Evolutionary conservation across 257 asterid species (phyloP).

Genomic region (Salvia rosmarinus): DNA sequence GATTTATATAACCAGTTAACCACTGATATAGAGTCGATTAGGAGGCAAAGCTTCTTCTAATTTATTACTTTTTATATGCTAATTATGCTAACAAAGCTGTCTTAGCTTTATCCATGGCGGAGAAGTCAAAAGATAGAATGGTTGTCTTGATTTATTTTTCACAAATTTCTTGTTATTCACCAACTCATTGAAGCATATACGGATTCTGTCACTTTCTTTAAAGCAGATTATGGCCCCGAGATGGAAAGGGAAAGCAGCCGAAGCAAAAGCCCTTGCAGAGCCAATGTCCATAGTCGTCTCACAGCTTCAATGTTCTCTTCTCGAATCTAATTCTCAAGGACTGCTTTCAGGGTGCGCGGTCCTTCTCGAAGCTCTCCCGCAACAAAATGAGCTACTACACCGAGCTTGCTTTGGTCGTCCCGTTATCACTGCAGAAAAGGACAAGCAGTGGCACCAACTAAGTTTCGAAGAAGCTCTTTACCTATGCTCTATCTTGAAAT

Average conservation of each 20-base stretch:
- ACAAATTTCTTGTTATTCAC: no score
- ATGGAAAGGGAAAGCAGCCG: constrained; percentile 55
- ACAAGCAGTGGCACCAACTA: constrained; percentile 69
- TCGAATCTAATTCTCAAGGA: constrained; percentile 54
- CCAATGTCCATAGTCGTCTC: constrained; percentile 54
- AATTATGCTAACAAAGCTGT: no score
- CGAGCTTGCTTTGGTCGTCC: constrained; percentile 73
- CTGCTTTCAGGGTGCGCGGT: constrained; percentile 53
- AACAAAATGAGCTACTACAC: constrained; percentile 61
- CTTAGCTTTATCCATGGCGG: no score
- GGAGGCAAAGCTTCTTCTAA: no score
- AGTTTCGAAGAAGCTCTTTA: constrained; percentile 77
- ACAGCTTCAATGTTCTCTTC: constrained; percentile 57
- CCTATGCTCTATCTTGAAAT: constrained; percentile 52
- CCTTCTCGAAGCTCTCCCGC: constrained; percentile 59
- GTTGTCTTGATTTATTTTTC: no score
- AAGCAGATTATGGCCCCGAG: constrained; percentile 50
- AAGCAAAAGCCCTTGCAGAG: constrained; percentile 49
- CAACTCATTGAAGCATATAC: no score
- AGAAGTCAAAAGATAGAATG: no score
- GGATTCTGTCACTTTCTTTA: no score
- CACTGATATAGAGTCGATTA: no score
- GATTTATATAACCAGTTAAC: no score
- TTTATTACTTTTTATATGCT: no score
- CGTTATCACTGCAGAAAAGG: constrained; percentile 50